Conservation (phyloP, 2,329 filamentous ascomycete genomes). For the Aspergillus amoenus region DNA sequence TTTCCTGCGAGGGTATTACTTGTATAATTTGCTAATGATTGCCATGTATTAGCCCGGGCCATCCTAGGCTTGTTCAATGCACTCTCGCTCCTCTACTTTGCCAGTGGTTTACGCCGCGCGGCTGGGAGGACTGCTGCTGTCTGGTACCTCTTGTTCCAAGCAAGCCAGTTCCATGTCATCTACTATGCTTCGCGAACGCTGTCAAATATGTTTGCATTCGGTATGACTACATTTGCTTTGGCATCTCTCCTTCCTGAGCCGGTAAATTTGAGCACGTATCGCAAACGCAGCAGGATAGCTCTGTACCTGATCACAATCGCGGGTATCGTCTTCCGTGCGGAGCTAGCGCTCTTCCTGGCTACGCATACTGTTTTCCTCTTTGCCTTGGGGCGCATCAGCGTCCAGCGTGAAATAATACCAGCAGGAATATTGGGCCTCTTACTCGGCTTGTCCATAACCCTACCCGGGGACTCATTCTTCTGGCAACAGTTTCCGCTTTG, state of each 20-base stretch:
- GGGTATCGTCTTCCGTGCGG: constrained; percentile 83
- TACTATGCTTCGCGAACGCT: constrained; percentile 91
- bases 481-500: constrained; percentile 79
- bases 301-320: constrained; percentile 76
- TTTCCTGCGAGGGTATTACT: neutral
- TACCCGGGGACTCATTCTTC: constrained; percentile 86
- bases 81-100: constrained; percentile 65
- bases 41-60: constrained; percentile 59
- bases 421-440: constrained; percentile 65
- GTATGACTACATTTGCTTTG: constrained; percentile 53
- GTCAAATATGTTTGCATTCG: constrained; percentile 96
- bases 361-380: constrained; percentile 67
- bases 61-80: constrained; percentile 77
- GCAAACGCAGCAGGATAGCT: constrained; percentile 60
- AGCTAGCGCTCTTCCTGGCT: constrained; percentile 77
- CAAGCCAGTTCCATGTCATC: constrained; percentile 85
- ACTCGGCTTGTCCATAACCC: constrained; percentile 67
- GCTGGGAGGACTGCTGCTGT: constrained; percentile 68
- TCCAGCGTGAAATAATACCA: constrained; percentile 58
- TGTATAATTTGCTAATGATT: neutral
- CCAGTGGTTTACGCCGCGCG: constrained; percentile 60
- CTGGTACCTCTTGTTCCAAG: constrained; percentile 79
- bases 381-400: constrained; percentile 52
- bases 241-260: constrained; percentile 51
- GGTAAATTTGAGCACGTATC: constrained; percentile 21